These are phyloP conservation scores for Colletotrichum cuscutae DNA, from an alignment of 2,329 filamentous ascomycete genomes.

Conservation along the genomic window DNA sequence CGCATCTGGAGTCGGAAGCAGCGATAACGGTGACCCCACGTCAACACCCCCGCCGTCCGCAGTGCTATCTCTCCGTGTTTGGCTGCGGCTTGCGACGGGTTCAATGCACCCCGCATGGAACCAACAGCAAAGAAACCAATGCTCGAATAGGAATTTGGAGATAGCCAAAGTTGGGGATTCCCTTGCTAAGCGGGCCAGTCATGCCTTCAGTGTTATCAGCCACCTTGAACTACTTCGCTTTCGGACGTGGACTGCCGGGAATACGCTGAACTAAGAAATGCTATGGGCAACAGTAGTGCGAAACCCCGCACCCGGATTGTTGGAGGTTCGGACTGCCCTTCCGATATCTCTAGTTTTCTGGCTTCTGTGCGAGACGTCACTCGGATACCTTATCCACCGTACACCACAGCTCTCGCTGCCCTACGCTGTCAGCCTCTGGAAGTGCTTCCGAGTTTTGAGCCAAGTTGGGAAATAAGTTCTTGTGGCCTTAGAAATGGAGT, in stretches of 20 bases:
- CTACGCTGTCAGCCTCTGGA: not conserved
- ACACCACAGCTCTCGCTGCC: not conserved
- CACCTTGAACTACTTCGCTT: not conserved
- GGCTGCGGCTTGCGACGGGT: not conserved
- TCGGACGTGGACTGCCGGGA: not conserved
- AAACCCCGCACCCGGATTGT: slow-evolving; percentile 17
- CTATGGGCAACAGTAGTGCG: no score
- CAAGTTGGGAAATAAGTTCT: not conserved
- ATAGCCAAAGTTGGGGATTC: not conserved
- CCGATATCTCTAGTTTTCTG: not conserved
- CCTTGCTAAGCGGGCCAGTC: slow-evolving; percentile 30
- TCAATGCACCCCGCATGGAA: slow-evolving; percentile 23
- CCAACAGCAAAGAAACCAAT: not conserved
- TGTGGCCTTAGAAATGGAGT: slow-evolving; percentile 10
- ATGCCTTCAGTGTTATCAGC: slow-evolving; percentile 18
- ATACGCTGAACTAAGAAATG: not conserved
- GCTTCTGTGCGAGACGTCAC: not conserved
- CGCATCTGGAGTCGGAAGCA: not conserved
- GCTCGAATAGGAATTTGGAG: slow-evolving; percentile 15
- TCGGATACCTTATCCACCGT: slow-evolving; percentile 1
- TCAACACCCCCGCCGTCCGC: not conserved
- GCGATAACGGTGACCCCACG: not conserved
- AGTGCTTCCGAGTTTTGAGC: not conserved
- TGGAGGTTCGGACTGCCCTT: not conserved
- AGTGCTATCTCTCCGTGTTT: not conserved